Percentiles rank a stretch among this genome's conserved stretches.
Evolutionary conservation across 2,329 filamentous ascomycete species (phyloP).

Genomic region (Beauveria asiatica): DNA sequence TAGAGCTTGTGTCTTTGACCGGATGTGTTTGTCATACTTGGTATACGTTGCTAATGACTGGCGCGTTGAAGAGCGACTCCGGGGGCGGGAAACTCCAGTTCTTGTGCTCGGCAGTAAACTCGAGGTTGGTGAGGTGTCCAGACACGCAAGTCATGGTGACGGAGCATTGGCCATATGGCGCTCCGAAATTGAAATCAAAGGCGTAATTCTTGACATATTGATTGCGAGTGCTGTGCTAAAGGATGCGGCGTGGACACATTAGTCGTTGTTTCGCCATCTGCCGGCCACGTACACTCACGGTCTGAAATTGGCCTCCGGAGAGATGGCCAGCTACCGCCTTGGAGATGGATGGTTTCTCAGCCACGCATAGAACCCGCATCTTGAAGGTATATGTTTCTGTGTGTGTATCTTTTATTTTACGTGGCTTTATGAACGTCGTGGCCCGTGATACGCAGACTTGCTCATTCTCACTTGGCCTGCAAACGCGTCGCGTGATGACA

Average conservation of each 20-base stretch:
- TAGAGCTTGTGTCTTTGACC: slow-evolving; percentile 4
- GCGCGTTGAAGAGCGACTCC: slow-evolving; percentile 70
- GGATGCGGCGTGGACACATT: neutral
- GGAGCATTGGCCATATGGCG: slow-evolving; percentile 67
- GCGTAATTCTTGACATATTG: slow-evolving; percentile 89
- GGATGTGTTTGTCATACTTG: slow-evolving; percentile 38
- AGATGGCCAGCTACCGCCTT: slow-evolving; percentile 89
- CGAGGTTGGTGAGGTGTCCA: slow-evolving; percentile 75
- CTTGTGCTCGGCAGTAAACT: slow-evolving; percentile 67
- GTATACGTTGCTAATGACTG: slow-evolving; percentile 59
- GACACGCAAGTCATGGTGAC: slow-evolving; percentile 93
- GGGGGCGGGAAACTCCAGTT: slow-evolving; percentile 79
- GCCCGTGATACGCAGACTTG: neutral
- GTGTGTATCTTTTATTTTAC: slow-evolving; percentile 8
- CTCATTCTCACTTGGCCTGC: neutral
- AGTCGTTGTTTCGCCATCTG: slow-evolving; percentile 14
- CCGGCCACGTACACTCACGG: slow-evolving; percentile 42
- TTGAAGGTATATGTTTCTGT: slow-evolving; percentile 17
- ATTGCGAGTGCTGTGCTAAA: slow-evolving; percentile 58
- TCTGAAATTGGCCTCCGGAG: slow-evolving; percentile 63
- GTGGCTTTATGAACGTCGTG: neutral
- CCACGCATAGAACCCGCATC: slow-evolving; percentile 49
- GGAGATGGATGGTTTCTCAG: slow-evolving; percentile 79
- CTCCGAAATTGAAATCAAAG: slow-evolving; percentile 82
- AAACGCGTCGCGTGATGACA: slow-evolving; percentile 10